Conservation (phyloP, 1,284 basidiomycete species). For the Athelia sp. region DNA sequence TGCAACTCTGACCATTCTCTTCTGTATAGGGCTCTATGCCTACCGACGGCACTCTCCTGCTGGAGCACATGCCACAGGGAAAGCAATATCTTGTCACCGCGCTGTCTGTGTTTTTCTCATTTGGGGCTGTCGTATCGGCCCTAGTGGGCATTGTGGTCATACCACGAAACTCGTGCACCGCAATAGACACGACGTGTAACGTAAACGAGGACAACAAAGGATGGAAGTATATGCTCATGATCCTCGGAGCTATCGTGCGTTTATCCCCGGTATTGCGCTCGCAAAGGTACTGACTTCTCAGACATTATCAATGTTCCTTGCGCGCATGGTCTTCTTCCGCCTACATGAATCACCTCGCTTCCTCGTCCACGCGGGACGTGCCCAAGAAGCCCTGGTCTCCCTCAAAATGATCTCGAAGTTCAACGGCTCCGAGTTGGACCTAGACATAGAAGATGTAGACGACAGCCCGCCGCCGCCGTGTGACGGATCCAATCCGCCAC, state of each 20-base stretch:
- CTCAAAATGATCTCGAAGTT: slow-evolving; percentile 80
- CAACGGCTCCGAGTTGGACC: slow-evolving; percentile 69
- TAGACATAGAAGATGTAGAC: slow-evolving; percentile 70
- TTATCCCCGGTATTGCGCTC: neutral
- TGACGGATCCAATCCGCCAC: slow-evolving; percentile 7
- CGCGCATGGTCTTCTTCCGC: slow-evolving; percentile 84
- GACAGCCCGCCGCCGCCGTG: slow-evolving; percentile 33
- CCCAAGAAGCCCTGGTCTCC: slow-evolving; percentile 76
- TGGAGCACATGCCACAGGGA: slow-evolving; percentile 90
- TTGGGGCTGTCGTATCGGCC: slow-evolving; percentile 84
- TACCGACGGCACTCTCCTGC: slow-evolving; percentile 90
- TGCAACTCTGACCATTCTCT: slow-evolving; percentile 8
- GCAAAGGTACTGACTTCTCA: slow-evolving; percentile 24
- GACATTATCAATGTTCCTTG: slow-evolving; percentile 85
- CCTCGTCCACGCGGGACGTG: slow-evolving; percentile 80
- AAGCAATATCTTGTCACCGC: slow-evolving; percentile 93
- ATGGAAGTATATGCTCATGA: slow-evolving; percentile 80
- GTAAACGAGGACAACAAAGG: slow-evolving; percentile 70
- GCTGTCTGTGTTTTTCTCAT: slow-evolving; percentile 93
- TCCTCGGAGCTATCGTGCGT: slow-evolving; percentile 69
- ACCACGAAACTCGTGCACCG: slow-evolving; percentile 71
- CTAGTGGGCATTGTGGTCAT: slow-evolving; percentile 75
- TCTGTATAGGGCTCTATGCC: slow-evolving; percentile 82
- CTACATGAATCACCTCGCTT: slow-evolving; percentile 92
- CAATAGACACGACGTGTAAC: slow-evolving; percentile 48